Evolutionary conservation across 352 stramenopile species (phyloP), one percentile per base, ranked within the genome.

Genomic region (Phytophthora citricola): DNA sequence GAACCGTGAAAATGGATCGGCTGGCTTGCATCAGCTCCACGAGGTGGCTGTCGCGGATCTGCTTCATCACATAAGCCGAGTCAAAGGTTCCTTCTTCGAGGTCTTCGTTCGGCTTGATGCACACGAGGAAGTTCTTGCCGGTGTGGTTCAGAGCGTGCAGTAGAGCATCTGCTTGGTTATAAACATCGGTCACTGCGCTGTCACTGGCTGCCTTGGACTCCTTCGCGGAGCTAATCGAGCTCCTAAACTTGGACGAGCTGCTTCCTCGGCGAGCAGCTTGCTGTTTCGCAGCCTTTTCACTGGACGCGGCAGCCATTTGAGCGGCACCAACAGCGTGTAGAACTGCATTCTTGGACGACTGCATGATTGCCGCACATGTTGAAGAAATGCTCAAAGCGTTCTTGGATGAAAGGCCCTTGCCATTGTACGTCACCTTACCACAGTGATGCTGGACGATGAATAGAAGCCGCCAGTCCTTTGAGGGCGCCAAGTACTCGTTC

Each of bases 71-170:
- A 29, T 85, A 90, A 1, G 75, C 72, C 22, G 85, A 89, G 48
- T 95, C 81, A 12, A 95, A 91, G 14, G 75, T 56, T 0, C 71
- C 75, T 69, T 90, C 72, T 71, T 90, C 76, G 14, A 92, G 71
- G 8, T 83, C 69, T 40, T 82, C 73, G 38, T 82, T 91, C 12
- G 87, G 85, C 46, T 95, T 95, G n/a, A 95, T 53, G 24, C 87
- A 95, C 11, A 93, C 82, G 31, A 92, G 32, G 55, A 95, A 93
- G 62, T 95, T 87, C 66, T 92, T 91, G 1, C 85, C 87, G 0
- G 86, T 93, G 52, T 89, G 78, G 47, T 83, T 85, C 1, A 95
- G 61, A 3, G 83, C 87, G 31, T 89, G 79, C 12, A 93, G 68
- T 12, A 95, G 49, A 4, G 83, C 83, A 49, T 89, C 80, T 5